These are phyloP conservation scores for Penicillium simplicissimum DNA, from an alignment of 495 filamentous ascomycete species.

Conservation along the genomic window DNA sequence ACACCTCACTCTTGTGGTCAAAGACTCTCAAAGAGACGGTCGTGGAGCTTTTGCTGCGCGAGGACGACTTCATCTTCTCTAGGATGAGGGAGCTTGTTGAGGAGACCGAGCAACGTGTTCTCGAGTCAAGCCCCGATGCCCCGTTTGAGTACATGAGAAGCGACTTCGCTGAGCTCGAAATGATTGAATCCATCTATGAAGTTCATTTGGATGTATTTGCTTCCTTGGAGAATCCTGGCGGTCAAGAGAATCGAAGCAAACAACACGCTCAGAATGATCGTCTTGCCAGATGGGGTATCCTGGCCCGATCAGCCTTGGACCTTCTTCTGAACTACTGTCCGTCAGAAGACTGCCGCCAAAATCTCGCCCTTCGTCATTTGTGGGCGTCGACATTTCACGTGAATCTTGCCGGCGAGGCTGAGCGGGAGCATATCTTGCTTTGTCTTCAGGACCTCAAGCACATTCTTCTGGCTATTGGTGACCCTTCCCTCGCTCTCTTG, in stretches of 20 bases:
- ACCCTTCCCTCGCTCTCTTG: conserved; percentile 62
- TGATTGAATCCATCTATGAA: conserved; percentile 80
- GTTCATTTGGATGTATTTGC: conserved; percentile 86
- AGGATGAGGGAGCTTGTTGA: conserved; percentile 48
- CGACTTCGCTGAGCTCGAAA: conserved; percentile 42
- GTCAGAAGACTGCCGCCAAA: conserved; percentile 25
- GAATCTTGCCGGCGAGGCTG: conserved; percentile 64
- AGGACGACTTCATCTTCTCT: conserved; percentile 70
- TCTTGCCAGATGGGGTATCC: conserved; percentile 70
- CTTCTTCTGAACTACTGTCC: conserved; percentile 45
- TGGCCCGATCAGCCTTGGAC: conserved; percentile 64
- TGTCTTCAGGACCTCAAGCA: conserved; percentile 74
- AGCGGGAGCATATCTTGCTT: conserved; percentile 74
- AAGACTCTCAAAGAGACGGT: conserved; percentile 69
- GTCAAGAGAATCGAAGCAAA: conserved; percentile 60
- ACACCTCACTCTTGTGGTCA: conserved; percentile 68
- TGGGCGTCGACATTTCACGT: conserved; percentile 82
- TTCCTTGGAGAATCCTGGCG: conserved; percentile 72
- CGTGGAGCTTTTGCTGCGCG: conserved; percentile 63
- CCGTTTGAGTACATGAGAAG: conserved; percentile 31
- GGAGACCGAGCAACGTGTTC: conserved; percentile 33
- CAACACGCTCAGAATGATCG: conserved; percentile 65
- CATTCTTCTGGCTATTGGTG: conserved; percentile 41
- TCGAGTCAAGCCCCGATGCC: conserved; percentile 23
- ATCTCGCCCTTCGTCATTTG: conserved; percentile 61